Base-by-base conservation (phyloP, 225 moss, liverwort and hornwort genomes). In the Pseudisothecium myosuroides region DNA sequence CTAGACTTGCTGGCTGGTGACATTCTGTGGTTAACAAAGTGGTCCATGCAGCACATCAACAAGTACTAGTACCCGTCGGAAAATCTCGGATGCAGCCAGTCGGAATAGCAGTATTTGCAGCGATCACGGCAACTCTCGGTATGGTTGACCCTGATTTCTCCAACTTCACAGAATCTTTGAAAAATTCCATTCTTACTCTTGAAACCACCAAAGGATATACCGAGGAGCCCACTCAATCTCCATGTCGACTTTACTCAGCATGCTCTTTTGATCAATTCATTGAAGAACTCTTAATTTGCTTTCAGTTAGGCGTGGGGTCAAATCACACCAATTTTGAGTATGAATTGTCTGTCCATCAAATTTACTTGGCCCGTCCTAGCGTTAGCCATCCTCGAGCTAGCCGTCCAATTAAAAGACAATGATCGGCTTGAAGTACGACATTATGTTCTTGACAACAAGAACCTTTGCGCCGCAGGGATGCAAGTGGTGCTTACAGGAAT, bases 71-170 rank as follows among this genome's bases (percentile, higher is more conserved):
- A 91, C 55, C 95, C 17, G 95, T 97, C n/a, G 96, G 97, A 41
- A 96, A 93, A 69, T 88, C 94, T 77, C 94, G 95, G 34, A 60
- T 96, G 89, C 97, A 96, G 87, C 96, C 95, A 29, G 93, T 97
- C 69, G 97, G 96, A 85, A 95, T 95, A 80, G 93, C 96, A 41
- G 91, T 97, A n/a, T 97, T 97, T 88, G 95, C 94, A 23, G 94
- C 95, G 76, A 96, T 92, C 54, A 97, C 95, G 96, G 94, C 97
- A 56, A 95, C 94, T 54, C 95, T 97, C 13, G 96, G 95, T 68
- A n/a, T n/a, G n/a, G 22, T 68, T 68, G 45, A 45, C 73, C 43
- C 28, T 45, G 28, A 28, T 92, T 83, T 75, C 54, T 74, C 56
- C 67, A 45, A 68, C 19, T 68, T 68, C 56, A 27, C 28, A 39